Percentiles rank a stretch among this genome's conserved stretches.
These are phyloP conservation scores for Lachancea meyersii DNA, from an alignment of 805 yeast species.

Conservation along the genomic window DNA sequence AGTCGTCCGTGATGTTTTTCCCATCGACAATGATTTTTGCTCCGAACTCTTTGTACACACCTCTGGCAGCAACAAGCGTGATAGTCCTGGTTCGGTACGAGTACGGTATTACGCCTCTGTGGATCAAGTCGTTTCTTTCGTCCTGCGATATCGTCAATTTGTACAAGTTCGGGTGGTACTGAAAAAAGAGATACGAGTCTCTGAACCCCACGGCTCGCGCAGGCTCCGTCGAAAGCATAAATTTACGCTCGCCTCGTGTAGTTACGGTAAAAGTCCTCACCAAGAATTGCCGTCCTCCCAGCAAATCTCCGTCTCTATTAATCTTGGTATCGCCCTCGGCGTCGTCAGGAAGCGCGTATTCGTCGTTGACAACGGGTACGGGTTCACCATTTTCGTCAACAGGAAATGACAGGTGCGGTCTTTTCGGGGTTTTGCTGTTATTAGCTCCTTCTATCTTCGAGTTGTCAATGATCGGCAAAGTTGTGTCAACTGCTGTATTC, in stretches of 20 bases:
- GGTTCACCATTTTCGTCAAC: constrained; percentile 67
- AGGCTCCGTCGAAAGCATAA: constrained; percentile 92
- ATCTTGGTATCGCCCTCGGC: constrained; percentile 73
- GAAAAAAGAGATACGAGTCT: constrained; percentile 84
- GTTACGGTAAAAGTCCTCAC: constrained; percentile 58
- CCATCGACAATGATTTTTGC: constrained; percentile 78
- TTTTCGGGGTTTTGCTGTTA: constrained; percentile 23
- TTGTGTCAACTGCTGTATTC: constrained; percentile 11
- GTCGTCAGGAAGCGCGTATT: constrained; percentile 70
- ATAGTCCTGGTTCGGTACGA: constrained; percentile 88
- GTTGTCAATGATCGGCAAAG: constrained; percentile 24
- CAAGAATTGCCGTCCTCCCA: constrained; percentile 69
- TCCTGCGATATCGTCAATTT: constrained; percentile 68
- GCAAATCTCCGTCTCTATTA: constrained; percentile 56
- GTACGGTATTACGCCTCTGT: constrained; percentile 74
- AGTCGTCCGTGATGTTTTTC: constrained; percentile 75
- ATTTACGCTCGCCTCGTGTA: constrained; percentile 57
- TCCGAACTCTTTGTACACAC: constrained; percentile 88
- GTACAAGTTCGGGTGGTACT: constrained; percentile 70
- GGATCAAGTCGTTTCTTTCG: constrained; percentile 78
- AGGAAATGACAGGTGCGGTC: constrained; percentile 39
- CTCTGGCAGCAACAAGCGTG: constrained; percentile 84
- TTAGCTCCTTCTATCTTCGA: constrained; percentile 17
- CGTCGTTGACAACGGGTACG: constrained; percentile 61
- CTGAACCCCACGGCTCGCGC: constrained; percentile 92